Evolutionary conservation across 768 basidiomycete genomes (phyloP), one percentile per base, ranked within the genome.

Genomic region (Amanita phalloides): DNA sequence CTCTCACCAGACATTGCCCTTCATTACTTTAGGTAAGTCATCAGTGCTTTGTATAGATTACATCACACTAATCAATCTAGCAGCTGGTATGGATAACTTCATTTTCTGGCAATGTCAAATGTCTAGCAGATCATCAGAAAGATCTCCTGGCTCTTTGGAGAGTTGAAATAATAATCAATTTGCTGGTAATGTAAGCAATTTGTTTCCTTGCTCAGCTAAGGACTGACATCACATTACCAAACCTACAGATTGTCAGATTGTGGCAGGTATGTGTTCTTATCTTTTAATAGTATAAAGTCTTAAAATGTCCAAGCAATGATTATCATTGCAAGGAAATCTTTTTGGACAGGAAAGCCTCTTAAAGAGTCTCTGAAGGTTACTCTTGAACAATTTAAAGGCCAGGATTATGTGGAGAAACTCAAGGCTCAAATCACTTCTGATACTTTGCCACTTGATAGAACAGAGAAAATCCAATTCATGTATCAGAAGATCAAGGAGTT

Each of bases 131-230:
- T 30, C 8, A 7, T 30, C 9, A 30, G 28, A 1, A 30, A 8
- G 1, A 9, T 1, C 8, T 30, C 8, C 9, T 30, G 28, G 7
- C 28, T 30, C 28, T 30, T 30, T 30, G 28, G 28, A 8, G 28
- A 9, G 8, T 30, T 37, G 5, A 37, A 14, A 1, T 17, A 37
- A 37, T 14, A 3, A 37, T 17, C 1, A 37, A n/a, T 14, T 37
- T 37, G 1, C 9, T 9, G 2, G 14, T 37, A 37, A n/a, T 17
- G 17, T 4, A 14, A 37, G 9, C n/a, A 9, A n/a, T 14, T n/a
- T 14, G 4, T 37, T 0, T 13, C 1, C 0, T n/a, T 37, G 1
- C 2, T 2, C 7, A n/a, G 1, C 7, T 9, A 0, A 37, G 17
- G 0, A 8, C 36, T 37, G 17, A 37, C 17, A 17, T 7, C 17